Base-by-base conservation (phyloP, 305 asterid species). In the Euphrasia arctica region DNA sequence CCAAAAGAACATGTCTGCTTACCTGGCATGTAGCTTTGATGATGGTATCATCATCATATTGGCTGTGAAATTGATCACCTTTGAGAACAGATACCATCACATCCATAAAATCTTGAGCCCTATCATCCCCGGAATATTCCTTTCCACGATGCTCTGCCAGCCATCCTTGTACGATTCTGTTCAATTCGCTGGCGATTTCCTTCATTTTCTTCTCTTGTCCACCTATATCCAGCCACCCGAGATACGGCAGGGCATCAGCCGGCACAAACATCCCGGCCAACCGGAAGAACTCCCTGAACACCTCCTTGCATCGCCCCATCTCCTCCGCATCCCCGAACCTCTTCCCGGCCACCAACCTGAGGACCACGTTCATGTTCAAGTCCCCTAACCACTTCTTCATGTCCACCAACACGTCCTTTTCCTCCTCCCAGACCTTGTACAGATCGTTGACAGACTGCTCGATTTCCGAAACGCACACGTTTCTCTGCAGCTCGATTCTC, bases 321-420 rank as follows among this genome's bases (percentile, higher is more conserved):
- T 32, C 39, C 39, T 32, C 39, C 39, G 39, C 39, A 32, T 32
- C 39, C 1, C 5, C 39, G 4, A 43, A 43, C 50, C 50, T 32
- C 50, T 43, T 43, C 11, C 50, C 50, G 10, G 13, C 50, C 50
- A 43, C 50, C 50, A 43, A 9, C 51, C 51, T 45, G 13, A 45
- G 51, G 13, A 45, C 51, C 4, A 45, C 14, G 14, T 45, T 45
- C 51, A 45, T 45, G 51, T n/a, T 45, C 51, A 45, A 45, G 51
- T 45, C 51, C 12, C 51, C 51, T 9, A 45, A 45, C 51, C 51
- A 45, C 51, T n/a, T 11, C 70, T 63, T 70, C 74, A 77, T 61
- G 63, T 77, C 77, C 61, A 71, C 72, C 79, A 27, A 0, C 5
- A 48, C 59, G 4, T 62, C 65, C 64, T 15, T 64, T n/a, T 47